Base-by-base conservation (phyloP, 1,139 yeast genomes). In the Diutina mesorugosa region DNA sequence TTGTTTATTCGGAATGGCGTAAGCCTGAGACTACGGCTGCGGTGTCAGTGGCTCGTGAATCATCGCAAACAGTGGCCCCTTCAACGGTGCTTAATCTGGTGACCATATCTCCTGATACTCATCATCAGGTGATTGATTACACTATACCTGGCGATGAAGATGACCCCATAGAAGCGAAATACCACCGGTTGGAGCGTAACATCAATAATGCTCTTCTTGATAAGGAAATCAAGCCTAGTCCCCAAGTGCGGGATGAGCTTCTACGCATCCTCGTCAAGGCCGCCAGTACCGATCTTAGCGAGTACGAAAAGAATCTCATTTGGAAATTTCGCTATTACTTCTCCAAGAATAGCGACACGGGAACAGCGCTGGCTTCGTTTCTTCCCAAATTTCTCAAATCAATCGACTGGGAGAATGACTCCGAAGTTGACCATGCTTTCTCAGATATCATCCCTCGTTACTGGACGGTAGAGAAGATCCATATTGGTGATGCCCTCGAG, bases 311-410 rank as follows among this genome's bases (percentile, higher is more conserved):
- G 72, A 90, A 90, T 61, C 71, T 90, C 63, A 78, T 95, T 18
- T 93, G 98, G 98, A 88, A 88, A 68, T 93, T 87, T 68, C 73
- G 99, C 57, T 93, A 89, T 71, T 91, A 85, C 67, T 78, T 91
- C 57, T 80, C 93, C 54, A 83, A 87, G 60, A 87, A 86, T 64
- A 66, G 72, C 58, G 60, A 69, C 2, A 60, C 64, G 30, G 66
- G 64, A 30, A 69, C 58, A 9, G 53, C 46, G 45, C 58, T 52
- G 51, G 57, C 60, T 2, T 83, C 82, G 57, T 90, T 90, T 28
- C 73, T 90, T 58, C 89, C 96, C 29, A 93, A 93, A 68, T 85
- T 93, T 61, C 77, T 93, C 59, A 90, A 90, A 65, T 85, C 96
- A 35, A 87, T 91, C 28, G 86, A 90, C 62, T 88, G 97, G 90